These are phyloP conservation scores for Talaromyces verruculosus DNA, from an alignment of 2,329 filamentous ascomycete genomes.

Conservation along the genomic window DNA sequence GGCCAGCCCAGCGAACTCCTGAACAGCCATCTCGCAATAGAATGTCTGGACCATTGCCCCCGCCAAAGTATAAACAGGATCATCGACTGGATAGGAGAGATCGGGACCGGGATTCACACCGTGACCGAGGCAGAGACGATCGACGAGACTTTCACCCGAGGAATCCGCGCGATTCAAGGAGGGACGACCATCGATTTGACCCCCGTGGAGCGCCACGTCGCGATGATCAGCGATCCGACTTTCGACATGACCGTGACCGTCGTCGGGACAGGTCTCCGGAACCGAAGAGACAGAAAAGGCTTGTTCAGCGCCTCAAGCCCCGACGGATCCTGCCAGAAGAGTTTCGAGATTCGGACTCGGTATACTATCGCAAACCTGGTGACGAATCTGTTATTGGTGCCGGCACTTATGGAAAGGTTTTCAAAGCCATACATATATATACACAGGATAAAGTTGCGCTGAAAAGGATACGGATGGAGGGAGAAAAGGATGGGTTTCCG, in stretches of 20 bases:
- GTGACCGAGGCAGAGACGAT: conserved; percentile 27
- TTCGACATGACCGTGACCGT: conserved; percentile 35
- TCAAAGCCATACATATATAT: conserved; percentile 78
- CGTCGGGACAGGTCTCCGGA: conserved; percentile 51
- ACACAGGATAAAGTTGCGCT: conserved; percentile 78
- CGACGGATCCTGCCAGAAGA: conserved; percentile 71
- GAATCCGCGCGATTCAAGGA: conserved; percentile 35
- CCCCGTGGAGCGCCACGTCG: conserved; percentile 41
- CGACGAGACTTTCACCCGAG: conserved; percentile 39
- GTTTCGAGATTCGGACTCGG: conserved; percentile 75
- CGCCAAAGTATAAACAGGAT: conserved; percentile 42
- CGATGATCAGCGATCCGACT: conserved; percentile 35
- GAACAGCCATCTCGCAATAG: conserved; percentile 40
- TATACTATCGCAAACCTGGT: conserved; percentile 93
- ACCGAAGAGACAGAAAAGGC: conserved; percentile 63
- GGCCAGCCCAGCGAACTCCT: conserved; percentile 37
- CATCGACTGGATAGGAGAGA: conserved; percentile 44
- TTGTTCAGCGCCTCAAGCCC: conserved; percentile 68
- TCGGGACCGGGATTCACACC: conserved; percentile 35
- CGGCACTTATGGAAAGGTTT: conserved; percentile 95
- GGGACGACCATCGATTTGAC: conserved; percentile 45
- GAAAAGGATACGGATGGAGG: conserved; percentile 99
- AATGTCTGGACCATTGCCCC: conserved; percentile 37
- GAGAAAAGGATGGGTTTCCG: conserved; percentile 97
- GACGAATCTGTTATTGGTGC: conserved; percentile 96